Evolutionary conservation across 2,329 filamentous ascomycete species (phyloP).

Genomic region (Phaeosphaeria sp.): DNA sequence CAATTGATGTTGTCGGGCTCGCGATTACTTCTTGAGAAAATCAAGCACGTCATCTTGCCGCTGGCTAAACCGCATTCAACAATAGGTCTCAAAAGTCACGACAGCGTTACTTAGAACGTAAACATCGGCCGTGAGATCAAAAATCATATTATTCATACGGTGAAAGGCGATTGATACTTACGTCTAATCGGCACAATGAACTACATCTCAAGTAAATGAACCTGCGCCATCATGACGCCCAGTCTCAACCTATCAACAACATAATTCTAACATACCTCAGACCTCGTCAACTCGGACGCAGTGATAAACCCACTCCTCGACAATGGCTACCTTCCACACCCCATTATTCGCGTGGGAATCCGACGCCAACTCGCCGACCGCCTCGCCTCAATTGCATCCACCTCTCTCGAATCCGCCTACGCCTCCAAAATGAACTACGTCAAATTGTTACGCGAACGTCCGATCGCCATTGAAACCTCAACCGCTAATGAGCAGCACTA

Average conservation of each 20-base stretch:
- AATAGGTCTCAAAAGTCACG: constrained; percentile 22
- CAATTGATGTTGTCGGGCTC: neutral
- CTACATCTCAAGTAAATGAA: constrained; percentile 36
- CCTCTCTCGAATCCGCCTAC: constrained; percentile 60
- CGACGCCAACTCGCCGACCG: constrained; percentile 69
- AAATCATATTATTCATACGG: neutral
- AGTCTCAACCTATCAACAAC: neutral
- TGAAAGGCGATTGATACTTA: neutral
- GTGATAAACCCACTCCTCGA: constrained; percentile 60
- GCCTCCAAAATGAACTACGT: constrained; percentile 70
- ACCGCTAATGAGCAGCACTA: constrained; percentile 74
- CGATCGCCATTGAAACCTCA: constrained; percentile 72
- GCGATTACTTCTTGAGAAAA: neutral
- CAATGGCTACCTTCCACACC: constrained; percentile 68
- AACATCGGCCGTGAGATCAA: neutral
- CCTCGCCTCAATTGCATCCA: constrained; percentile 60
- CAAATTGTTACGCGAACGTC: constrained; percentile 62
- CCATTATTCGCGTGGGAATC: constrained; percentile 69
- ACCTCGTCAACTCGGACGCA: constrained; percentile 32
- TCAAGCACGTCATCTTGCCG: constrained; percentile 34
- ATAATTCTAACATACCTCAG: constrained; percentile 14
- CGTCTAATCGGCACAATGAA: constrained; percentile 30
- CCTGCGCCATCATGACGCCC: neutral
- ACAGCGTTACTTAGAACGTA: neutral
- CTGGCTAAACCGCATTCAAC: constrained; percentile 26